A percentile compares a stretch with the other conserved stretches of the same genome.
Evolutionary conservation across 768 basidiomycete species (phyloP).

Genomic region (Lactarius trivialis): DNA sequence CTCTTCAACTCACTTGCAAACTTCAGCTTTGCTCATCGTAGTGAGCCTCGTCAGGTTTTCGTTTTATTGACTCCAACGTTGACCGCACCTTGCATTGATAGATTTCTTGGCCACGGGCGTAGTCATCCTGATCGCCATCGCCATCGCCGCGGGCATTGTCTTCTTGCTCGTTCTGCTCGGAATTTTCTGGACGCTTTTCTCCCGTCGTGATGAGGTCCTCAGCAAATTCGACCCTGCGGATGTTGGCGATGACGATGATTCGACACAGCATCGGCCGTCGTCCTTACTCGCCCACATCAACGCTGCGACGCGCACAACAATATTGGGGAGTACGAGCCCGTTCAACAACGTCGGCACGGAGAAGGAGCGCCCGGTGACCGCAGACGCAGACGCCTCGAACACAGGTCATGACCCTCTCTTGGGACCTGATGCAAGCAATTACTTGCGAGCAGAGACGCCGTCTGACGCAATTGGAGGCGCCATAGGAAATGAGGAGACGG

Average conservation of each 20-base stretch:
- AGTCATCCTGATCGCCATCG: conserved; percentile 95
- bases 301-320: conserved; percentile 79
- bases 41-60: conserved; percentile 40
- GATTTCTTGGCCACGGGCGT: conserved; percentile 88
- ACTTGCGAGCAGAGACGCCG: conserved; percentile 74
- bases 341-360: conserved; percentile 37
- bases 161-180: conserved; percentile 82
- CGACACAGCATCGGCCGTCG: conserved; percentile 73
- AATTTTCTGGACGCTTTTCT: conserved; percentile 84
- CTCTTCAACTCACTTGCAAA: conserved; percentile 77
- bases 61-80: conserved; percentile 9
- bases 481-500: conserved; percentile 48
- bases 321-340: conserved; percentile 49
- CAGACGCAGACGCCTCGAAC: conserved; percentile 28
- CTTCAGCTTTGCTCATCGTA: conserved; percentile 66
- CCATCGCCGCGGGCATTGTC: conserved; percentile 90
- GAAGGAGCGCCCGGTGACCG: conserved; percentile 49
- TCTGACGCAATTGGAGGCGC: conserved; percentile 62
- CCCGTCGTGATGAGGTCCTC: conserved; percentile 67
- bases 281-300: conserved; percentile 88
- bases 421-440: conserved; percentile 67
- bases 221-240: conserved; percentile 57
- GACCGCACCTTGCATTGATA: conserved; percentile 29
- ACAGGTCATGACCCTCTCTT: conserved; percentile 49
- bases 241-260: conserved; percentile 65